Evolutionary conservation across 2,329 filamentous ascomycete genomes (phyloP), one percentile per base, ranked within the genome.

Genomic region (Lojkania enalia): DNA sequence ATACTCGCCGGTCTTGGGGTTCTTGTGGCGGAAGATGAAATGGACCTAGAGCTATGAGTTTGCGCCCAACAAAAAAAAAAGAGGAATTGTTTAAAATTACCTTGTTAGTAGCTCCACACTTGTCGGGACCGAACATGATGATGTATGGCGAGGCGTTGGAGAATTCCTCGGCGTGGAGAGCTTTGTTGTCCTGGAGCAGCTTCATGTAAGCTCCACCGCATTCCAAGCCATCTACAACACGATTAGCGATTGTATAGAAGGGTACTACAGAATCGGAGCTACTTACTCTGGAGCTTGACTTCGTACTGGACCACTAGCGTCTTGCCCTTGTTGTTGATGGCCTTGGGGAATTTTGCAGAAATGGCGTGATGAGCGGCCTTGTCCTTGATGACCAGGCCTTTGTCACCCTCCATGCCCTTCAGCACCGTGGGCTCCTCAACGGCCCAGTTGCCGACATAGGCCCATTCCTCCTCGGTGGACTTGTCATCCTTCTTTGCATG

Each of bases 11-110:
- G 90, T 96, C 88, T 96, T 96, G 71, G 94, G 94, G 84, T 97
- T 99, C 88, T 97, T 99, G 87, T 99, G 94, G 77, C 95, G 94
- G 85, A 99, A 95, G 74, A 99, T 99, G 79, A 99, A 96, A 74
- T 86, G 83, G 50, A 86, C 83, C 79, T 82, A 40, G 35, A 20
- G 16, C 6, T 37, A 44, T 71, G 39, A 67, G 54, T 15, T 33
- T 16, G 30, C 15, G 33, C 6, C 6, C n/a, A n/a, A n/a, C n/a
- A n/a, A n/a, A n/a, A n/a, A n/a, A n/a, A n/a, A n/a, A n/a, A n/a
- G 33, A 19, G 33, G 6, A 36, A 36, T 20, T 9, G 5, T 21
- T 6, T 36, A 18, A 16, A 37, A 69, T 46, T 74, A 95, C 88
- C 87, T 97, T 97, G 86, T 99, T 99, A 74, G 90, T 97, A 71